Conservation (phyloP, 768 basidiomycete genomes). For the Leccinum longicurvipes region DNA sequence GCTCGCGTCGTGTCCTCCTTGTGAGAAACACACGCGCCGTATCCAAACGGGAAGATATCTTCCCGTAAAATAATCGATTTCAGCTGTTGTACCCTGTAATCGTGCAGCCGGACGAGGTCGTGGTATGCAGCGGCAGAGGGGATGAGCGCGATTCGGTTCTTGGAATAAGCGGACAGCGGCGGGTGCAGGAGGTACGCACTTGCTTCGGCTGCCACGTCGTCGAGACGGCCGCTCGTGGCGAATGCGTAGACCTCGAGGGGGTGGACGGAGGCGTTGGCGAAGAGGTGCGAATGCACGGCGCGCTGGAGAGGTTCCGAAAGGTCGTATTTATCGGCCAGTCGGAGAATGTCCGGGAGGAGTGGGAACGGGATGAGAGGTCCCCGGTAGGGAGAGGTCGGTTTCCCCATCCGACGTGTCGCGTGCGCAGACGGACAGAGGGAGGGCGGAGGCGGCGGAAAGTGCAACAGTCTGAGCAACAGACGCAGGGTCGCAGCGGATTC, state of each 20-base stretch:
- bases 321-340: conserved; percentile 64
- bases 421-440: conserved; percentile 24
- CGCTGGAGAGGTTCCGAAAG: conserved; percentile 44
- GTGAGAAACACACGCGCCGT: conserved; percentile 59
- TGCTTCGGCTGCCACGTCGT: conserved; percentile 50
- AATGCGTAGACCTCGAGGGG: conserved; percentile 63
- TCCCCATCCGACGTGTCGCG: conserved; percentile 29
- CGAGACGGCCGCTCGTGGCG: conserved; percentile 43
- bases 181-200: conserved; percentile 53
- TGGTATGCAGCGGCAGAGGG: conserved; percentile 64
- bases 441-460: conserved; percentile 51
- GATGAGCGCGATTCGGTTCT: conserved; percentile 49
- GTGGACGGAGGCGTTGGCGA: conserved; percentile 46
- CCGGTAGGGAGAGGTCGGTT: conserved; percentile 32
- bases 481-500: conserved; percentile 49
- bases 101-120: conserved; percentile 56
- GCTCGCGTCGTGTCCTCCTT: conserved; percentile 37
- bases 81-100: conserved; percentile 50
- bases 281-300: conserved; percentile 49
- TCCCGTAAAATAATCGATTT: conserved; percentile 52
- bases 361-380: conserved; percentile 61
- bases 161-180: conserved; percentile 53
- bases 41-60: conserved; percentile 71
- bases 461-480: conserved; percentile 54
- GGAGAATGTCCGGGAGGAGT: conserved; percentile 53